These are phyloP conservation scores for Peniophora sp. DNA, from an alignment of 1,284 basidiomycete species.

Conservation along the genomic window DNA sequence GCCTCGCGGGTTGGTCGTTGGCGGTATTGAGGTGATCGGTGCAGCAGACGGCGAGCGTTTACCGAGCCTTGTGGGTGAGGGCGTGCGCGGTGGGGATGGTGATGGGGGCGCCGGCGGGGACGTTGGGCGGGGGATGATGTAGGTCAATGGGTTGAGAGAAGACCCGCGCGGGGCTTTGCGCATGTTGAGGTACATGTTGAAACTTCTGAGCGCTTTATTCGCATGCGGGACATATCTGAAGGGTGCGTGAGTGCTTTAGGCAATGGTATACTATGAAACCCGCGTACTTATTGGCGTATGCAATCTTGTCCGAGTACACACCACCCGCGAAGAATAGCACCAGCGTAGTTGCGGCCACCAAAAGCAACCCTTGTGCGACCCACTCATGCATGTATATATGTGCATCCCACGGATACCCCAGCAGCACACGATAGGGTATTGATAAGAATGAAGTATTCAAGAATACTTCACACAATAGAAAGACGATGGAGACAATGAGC, in stretches of 20 bases:
- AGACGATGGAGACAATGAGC: slow-evolving; percentile 59
- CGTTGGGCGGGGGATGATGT: slow-evolving; percentile 51
- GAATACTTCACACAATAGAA: slow-evolving; percentile 69
- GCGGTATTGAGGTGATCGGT: slow-evolving; percentile 79
- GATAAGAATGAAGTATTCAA: slow-evolving; percentile 60
- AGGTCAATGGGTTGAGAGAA: slow-evolving; percentile 55
- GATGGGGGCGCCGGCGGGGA: slow-evolving; percentile 18
- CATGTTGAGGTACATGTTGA: slow-evolving; percentile 97
- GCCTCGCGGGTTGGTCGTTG: slow-evolving; percentile 83
- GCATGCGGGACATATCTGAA: slow-evolving; percentile 92
- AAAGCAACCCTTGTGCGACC: slow-evolving; percentile 66
- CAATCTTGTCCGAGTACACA: slow-evolving; percentile 94
- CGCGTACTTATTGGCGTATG: slow-evolving; percentile 87
- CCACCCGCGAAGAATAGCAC: slow-evolving; percentile 95
- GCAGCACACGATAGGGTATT: slow-evolving; percentile 58
- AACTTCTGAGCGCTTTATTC: slow-evolving; percentile 82
- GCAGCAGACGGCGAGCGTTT: slow-evolving; percentile 26
- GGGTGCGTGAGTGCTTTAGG: slow-evolving; percentile 3
- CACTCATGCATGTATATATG: slow-evolving; percentile 56
- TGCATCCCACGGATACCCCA: slow-evolving; percentile 32
- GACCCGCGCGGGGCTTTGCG: slow-evolving; percentile 66
- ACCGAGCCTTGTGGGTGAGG: slow-evolving; percentile 28
- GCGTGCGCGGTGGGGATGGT: slow-evolving; percentile 24
- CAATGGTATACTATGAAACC: slow-evolving; percentile 8
- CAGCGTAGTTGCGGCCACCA: slow-evolving; percentile 84